These are phyloP conservation scores for Fusarium sp. DNA, from an alignment of 2,329 filamentous ascomycete species.

Conservation along the genomic window DNA sequence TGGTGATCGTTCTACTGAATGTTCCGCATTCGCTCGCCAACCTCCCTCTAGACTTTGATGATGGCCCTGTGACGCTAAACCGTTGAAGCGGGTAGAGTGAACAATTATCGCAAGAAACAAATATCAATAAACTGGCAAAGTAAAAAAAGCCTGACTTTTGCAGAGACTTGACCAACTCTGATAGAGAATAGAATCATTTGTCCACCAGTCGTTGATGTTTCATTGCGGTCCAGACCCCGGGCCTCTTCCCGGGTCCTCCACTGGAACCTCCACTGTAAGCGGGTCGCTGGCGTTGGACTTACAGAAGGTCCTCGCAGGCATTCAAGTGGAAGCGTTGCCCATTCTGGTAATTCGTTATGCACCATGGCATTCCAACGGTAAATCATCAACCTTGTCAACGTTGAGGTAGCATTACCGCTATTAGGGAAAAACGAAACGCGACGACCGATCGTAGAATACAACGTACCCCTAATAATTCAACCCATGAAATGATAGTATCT, in stretches of 20 bases:
- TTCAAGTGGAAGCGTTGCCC: slow-evolving; percentile 18
- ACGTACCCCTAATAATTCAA: slow-evolving; percentile 23
- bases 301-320: slow-evolving; percentile 21
- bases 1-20: background rate
- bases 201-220: slow-evolving; percentile 5
- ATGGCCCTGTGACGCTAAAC: background rate
- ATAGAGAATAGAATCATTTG: background rate
- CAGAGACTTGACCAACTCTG: background rate
- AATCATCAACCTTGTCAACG: slow-evolving; percentile 1
- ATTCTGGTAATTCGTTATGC: slow-evolving; percentile 1
- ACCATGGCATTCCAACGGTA: slow-evolving; percentile 23
- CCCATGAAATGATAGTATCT: background rate
- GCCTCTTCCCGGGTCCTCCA: slow-evolving; percentile 5
- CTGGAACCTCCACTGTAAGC: slow-evolving; percentile 8
- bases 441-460: slow-evolving; percentile 1
- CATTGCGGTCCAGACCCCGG: background rate
- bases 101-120: background rate
- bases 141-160: background rate
- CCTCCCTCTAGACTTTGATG: background rate
- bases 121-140: background rate
- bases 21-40: background rate
- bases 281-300: slow-evolving; percentile 11
- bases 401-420: slow-evolving; percentile 18
- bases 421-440: background rate
- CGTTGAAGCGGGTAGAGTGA: background rate